Percentiles rank a stretch among this genome's conserved stretches.
Conservation (phyloP, 2,329 filamentous ascomycete species). For the Sporothrix phasma region DNA sequence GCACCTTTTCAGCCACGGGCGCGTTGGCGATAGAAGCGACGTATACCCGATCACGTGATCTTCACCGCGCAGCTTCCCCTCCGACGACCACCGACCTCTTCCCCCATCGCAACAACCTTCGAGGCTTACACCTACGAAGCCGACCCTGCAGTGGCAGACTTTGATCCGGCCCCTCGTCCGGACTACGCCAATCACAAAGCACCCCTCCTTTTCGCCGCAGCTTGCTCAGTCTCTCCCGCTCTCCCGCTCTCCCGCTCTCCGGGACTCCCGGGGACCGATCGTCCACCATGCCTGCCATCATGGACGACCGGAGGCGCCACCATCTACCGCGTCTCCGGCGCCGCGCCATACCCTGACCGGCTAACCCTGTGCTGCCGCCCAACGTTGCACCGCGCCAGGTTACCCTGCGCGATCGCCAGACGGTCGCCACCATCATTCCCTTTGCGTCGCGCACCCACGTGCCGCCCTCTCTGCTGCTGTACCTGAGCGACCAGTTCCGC, state of each 20-base stretch:
- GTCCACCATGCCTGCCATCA: slow-evolving; percentile 58
- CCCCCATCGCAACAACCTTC: background rate
- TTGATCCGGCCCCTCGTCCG: background rate
- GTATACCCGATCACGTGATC: background rate
- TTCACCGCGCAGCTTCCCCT: background rate
- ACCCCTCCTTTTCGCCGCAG: background rate
- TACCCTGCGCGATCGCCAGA: slow-evolving; percentile 73
- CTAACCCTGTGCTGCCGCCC: slow-evolving; percentile 52
- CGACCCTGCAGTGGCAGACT: background rate
- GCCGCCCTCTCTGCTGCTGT: slow-evolving; percentile 62
- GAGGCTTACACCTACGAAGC: background rate
- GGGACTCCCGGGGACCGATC: slow-evolving; percentile 1
- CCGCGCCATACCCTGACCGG: slow-evolving; percentile 53
- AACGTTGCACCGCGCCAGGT: slow-evolving; percentile 66
- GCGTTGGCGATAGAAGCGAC: background rate
- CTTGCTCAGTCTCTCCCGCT: background rate
- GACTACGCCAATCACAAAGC: background rate
- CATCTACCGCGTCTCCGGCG: slow-evolving; percentile 60
- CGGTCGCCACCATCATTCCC: slow-evolving; percentile 72
- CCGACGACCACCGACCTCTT: background rate
- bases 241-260: no score
- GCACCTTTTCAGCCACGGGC: background rate
- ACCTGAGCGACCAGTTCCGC: slow-evolving; percentile 75
- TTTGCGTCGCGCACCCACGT: slow-evolving; percentile 69
- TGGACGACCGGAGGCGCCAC: slow-evolving; percentile 65